Percentiles rank a stretch among this genome's conserved stretches.
phyloP scores from a whole-genome alignment of 1,284 basidiomycete species.

The Meira miltonrushii region DNA sequence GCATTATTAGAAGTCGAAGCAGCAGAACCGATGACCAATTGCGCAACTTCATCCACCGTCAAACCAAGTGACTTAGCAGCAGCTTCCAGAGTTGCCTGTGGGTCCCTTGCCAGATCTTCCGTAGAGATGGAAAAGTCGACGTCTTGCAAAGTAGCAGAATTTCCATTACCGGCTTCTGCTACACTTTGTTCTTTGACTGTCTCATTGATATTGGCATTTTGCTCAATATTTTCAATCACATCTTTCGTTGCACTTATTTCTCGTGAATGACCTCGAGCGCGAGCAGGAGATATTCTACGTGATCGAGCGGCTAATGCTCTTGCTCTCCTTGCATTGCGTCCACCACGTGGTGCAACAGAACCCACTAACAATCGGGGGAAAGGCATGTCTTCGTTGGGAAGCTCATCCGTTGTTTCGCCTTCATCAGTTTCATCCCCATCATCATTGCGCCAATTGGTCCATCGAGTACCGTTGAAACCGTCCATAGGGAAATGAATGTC shows the following conservation, averaged over 20 bases:
- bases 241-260: neutral
- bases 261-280: neutral
- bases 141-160: conserved; percentile 11
- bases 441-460: neutral
- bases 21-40: conserved; percentile 17
- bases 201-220: neutral
- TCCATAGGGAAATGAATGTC: conserved; percentile 5
- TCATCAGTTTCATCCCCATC: conserved; percentile 26
- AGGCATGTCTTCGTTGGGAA: conserved; percentile 50
- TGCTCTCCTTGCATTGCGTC: conserved; percentile 42
- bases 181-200: neutral
- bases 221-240: neutral
- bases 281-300: conserved; percentile 30
- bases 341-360: conserved; percentile 47
- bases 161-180: no score
- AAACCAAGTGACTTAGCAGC: conserved; percentile 31
- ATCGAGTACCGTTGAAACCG: conserved; percentile 4
- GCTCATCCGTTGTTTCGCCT: conserved; percentile 52
- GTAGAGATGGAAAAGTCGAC: conserved; percentile 36
- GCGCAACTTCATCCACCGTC: conserved; percentile 25
- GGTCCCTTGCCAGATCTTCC: conserved; percentile 31
- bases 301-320: conserved; percentile 46
- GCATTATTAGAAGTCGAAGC: conserved; percentile 1
- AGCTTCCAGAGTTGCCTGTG: conserved; percentile 28
- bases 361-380: conserved; percentile 49